Percentiles rank a stretch among this genome's conserved stretches.
Conservation (phyloP, 176 grass and related monocot genomes). For the Carex pumila region DNA sequence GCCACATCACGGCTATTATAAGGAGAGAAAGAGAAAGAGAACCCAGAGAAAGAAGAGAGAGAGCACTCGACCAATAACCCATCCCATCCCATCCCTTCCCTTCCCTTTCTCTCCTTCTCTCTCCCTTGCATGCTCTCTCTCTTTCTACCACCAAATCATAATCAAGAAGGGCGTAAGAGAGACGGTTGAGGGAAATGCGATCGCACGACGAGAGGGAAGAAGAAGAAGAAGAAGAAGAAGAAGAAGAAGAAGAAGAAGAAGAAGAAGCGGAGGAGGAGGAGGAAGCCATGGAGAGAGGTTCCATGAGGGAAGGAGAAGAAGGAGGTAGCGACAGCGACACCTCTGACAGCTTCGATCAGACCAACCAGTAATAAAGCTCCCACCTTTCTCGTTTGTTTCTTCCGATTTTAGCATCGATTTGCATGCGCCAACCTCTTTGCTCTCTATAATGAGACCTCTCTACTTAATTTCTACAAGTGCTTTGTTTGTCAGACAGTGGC, state of each 20-base stretch:
- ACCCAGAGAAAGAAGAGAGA: not conserved
- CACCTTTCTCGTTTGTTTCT: not conserved
- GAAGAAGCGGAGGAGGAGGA: too few relatives aligned
- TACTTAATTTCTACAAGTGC: not conserved
- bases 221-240: not conserved
- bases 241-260: not conserved
- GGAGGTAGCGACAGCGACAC: not conserved
- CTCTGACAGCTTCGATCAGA: not conserved
- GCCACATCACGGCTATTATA: conserved; percentile 1
- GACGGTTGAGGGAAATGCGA: not conserved
- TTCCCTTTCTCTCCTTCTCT: not conserved
- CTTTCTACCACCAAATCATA: not conserved
- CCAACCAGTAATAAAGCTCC: conserved; percentile 11
- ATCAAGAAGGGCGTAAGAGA: not conserved
- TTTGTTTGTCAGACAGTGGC: not conserved
- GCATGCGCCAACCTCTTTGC: not conserved
- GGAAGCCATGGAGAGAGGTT: not conserved
- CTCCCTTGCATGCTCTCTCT: conserved; percentile 13
- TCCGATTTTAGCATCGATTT: not conserved
- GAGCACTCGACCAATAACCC: not conserved
- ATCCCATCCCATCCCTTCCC: not conserved
- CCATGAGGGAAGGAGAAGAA: conserved; percentile 6
- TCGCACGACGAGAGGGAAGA: not conserved
- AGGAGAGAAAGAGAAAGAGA: not conserved
- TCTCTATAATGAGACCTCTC: not conserved